Percentiles rank a stretch among this genome's conserved stretches.
These are phyloP conservation scores for Aspergillus sp. DNA, from an alignment of 2,329 filamentous ascomycete species.

Conservation along the genomic window DNA sequence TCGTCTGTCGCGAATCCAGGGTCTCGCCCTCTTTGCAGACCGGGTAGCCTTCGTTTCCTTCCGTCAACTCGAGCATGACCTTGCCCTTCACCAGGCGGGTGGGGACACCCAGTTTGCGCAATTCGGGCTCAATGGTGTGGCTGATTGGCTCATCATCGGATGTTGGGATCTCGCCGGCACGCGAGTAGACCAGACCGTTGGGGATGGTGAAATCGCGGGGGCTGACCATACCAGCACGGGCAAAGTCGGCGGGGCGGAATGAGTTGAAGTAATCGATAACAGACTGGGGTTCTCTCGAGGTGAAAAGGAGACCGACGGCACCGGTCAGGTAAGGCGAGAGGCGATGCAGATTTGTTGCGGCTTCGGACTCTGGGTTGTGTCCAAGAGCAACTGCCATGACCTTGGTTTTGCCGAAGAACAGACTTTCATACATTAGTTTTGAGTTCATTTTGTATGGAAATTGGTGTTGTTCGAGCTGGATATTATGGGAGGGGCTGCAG, in stretches of 20 bases:
- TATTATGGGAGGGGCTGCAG: too few species aligned
- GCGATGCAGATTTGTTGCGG: slow-evolving; percentile 69
- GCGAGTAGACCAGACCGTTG: slow-evolving; percentile 72
- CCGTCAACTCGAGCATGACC: slow-evolving; percentile 63
- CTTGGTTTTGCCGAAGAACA: slow-evolving; percentile 99
- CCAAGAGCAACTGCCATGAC: slow-evolving; percentile 97
- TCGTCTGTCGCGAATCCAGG: slow-evolving; percentile 86
- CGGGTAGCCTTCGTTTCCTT: slow-evolving; percentile 54
- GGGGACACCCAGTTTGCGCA: slow-evolving; percentile 84
- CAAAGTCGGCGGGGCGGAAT: slow-evolving; percentile 78
- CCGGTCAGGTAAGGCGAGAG: slow-evolving; percentile 69
- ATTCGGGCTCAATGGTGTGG: slow-evolving; percentile 83
- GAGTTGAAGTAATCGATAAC: slow-evolving; percentile 68
- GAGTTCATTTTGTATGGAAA: background rate
- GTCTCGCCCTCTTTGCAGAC: slow-evolving; percentile 82
- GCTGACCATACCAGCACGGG: slow-evolving; percentile 75
- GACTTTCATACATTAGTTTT: slow-evolving; percentile 43
- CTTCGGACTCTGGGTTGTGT: slow-evolving; percentile 68
- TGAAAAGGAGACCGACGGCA: slow-evolving; percentile 86
- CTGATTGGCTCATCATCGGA: slow-evolving; percentile 83
- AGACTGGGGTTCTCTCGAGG: slow-evolving; percentile 64
- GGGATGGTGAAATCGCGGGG: slow-evolving; percentile 75
- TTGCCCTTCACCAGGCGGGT: slow-evolving; percentile 84
- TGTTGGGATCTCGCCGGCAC: slow-evolving; percentile 70
- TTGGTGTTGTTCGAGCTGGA: too few species aligned